Evolutionary conservation across 257 asterid species (phyloP).

Genomic region (Solanum megistacrolobum): DNA sequence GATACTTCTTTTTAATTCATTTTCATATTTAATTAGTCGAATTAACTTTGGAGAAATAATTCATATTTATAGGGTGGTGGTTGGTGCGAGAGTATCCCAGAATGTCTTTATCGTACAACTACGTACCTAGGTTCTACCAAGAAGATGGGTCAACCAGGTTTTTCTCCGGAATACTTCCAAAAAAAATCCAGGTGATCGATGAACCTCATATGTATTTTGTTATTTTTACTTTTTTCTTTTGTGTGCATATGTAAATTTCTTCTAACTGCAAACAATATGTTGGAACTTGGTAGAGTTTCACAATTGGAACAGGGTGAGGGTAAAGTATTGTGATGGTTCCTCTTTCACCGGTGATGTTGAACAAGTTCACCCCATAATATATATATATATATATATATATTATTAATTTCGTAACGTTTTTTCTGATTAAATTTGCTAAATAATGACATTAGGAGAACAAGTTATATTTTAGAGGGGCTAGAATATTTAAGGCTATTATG

Average conservation of each 20-base stretch:
- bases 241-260: neutral
- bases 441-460: constrained; percentile 12
- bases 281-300: constrained; percentile 37
- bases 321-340: constrained; percentile 75
- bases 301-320: constrained; percentile 63
- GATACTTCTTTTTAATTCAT: neutral
- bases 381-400: neutral
- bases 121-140: constrained; percentile 43
- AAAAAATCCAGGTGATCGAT: constrained; percentile 55
- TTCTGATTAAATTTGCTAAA: neutral
- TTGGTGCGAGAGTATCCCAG: constrained; percentile 57
- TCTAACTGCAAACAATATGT: neutral
- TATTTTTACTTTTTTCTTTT: neutral
- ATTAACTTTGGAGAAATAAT: neutral
- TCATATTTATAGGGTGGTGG: constrained; percentile 52
- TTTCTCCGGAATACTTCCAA: constrained; percentile 51
- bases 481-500: constrained; percentile 17
- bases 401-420: neutral
- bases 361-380: constrained; percentile 58
- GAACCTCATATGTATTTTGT: neutral
- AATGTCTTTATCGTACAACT: constrained; percentile 31
- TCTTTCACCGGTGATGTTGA: constrained; percentile 74
- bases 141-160: constrained; percentile 22
- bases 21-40: neutral
- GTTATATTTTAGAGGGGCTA: constrained; percentile 22